These are phyloP conservation scores for Actinomucor elegans DNA, from an alignment of 371 early-diverging fungal species.

Conservation along the genomic window DNA sequence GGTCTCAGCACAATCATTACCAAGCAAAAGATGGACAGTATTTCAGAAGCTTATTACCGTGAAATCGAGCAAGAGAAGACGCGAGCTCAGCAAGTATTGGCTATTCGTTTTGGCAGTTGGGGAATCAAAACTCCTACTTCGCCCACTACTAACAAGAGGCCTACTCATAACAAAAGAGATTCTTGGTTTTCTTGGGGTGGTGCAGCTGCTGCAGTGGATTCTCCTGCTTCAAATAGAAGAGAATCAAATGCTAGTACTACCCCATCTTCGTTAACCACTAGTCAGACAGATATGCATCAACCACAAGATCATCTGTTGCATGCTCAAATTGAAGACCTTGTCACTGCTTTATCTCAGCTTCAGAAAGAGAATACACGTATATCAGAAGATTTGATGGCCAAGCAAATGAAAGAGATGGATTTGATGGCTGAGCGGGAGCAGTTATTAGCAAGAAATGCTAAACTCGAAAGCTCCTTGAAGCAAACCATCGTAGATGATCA, in stretches of 20 bases:
- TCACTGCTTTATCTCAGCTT: conserved; percentile 51
- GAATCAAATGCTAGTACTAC: background rate
- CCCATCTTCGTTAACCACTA: background rate
- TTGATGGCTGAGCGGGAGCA: conserved; percentile 21
- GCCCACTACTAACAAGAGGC: background rate
- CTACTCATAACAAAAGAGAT: conserved; percentile 20
- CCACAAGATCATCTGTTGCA: conserved; percentile 34
- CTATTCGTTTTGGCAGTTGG: conserved; percentile 37
- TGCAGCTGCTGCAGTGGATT: background rate
- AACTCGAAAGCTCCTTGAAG: conserved; percentile 19
- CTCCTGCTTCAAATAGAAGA: too few relatives aligned
- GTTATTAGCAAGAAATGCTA: conserved; percentile 18
- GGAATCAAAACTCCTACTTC: conserved; percentile 8
- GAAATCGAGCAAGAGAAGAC: conserved; percentile 60
- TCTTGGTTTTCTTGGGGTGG: conserved; percentile 33
- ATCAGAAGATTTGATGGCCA: conserved; percentile 45
- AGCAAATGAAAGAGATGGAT: conserved; percentile 58
- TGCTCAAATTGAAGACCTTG: conserved; percentile 63
- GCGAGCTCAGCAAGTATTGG: conserved; percentile 52
- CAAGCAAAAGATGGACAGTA: conserved; percentile 66
- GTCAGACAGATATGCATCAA: background rate
- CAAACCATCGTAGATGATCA: conserved; percentile 1
- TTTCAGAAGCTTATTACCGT: conserved; percentile 64
- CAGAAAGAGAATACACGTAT: conserved; percentile 55
- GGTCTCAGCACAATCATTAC: conserved; percentile 68